Conservation (phyloP, 2,329 filamentous ascomycete species). For the Scleromitrula shiraiana region DNA sequence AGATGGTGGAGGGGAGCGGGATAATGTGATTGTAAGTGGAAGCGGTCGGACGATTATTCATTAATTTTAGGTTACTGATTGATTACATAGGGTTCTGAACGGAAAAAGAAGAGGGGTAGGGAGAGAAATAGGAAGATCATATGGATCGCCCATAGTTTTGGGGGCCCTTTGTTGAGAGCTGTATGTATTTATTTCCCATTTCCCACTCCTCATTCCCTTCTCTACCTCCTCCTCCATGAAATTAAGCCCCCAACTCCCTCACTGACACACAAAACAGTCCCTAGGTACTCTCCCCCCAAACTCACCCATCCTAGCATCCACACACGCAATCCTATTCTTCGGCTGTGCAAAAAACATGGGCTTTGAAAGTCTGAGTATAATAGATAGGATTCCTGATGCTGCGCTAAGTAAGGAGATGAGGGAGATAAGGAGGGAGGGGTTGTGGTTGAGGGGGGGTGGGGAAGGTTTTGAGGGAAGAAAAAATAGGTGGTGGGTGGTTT, state of each 20-base stretch:
- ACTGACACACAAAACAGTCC: not conserved
- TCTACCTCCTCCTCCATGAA: no score
- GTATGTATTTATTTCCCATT: not conserved
- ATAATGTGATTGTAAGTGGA: no score
- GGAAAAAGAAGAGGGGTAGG: not conserved
- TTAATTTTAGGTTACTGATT: not conserved
- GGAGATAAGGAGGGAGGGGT: not conserved
- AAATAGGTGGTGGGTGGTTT: not conserved
- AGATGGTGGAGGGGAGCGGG: no score
- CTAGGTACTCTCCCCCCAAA: not conserved
- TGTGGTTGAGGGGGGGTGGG: not conserved
- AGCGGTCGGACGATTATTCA: not conserved
- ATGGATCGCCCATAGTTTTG: constrained; percentile 5
- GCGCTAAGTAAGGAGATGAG: not conserved
- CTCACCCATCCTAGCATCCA: not conserved
- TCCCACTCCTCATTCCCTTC: not conserved
- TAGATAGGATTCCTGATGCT: not conserved
- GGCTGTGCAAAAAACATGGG: constrained; percentile 3
- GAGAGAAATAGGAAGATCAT: not conserved
- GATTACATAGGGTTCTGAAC: not conserved
- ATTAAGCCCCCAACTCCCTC: not conserved
- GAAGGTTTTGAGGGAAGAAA: not conserved
- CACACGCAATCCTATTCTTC: constrained; percentile 1
- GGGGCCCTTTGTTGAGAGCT: not conserved
- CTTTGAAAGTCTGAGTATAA: not conserved